Conservation (phyloP, 1,139 yeast genomes). For the Sugiyamaella novakii region DNA sequence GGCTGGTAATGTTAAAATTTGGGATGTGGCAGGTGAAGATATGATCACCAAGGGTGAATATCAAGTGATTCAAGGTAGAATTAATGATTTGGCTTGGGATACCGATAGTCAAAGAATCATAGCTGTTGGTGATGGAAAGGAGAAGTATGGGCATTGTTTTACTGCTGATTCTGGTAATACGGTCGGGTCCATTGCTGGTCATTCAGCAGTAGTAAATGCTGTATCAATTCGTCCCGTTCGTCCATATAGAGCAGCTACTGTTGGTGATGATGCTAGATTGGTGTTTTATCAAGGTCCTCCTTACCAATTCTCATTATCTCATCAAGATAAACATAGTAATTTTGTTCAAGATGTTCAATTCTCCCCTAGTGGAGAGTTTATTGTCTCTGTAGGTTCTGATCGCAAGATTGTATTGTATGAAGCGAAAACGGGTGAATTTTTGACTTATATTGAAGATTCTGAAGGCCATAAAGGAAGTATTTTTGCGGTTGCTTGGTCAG, state of each 20-base stretch:
- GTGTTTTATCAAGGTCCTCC: slow-evolving; percentile 94
- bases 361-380: slow-evolving; percentile 67
- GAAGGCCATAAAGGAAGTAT: slow-evolving; percentile 74
- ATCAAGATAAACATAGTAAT: slow-evolving; percentile 73
- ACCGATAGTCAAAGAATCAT: slow-evolving; percentile 81
- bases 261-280: slow-evolving; percentile 80
- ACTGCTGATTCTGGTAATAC: slow-evolving; percentile 94
- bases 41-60: slow-evolving; percentile 76
- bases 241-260: slow-evolving; percentile 94
- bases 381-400: slow-evolving; percentile 88
- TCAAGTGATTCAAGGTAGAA: slow-evolving; percentile 77
- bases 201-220: slow-evolving; percentile 79
- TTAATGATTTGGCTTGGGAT: slow-evolving; percentile 90
- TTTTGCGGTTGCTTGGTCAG: slow-evolving; percentile 72
- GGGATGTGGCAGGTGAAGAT: slow-evolving; percentile 73
- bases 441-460: slow-evolving; percentile 49
- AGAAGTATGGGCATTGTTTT: slow-evolving; percentile 88
- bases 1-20: slow-evolving; percentile 79
- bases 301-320: slow-evolving; percentile 75
- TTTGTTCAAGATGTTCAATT: slow-evolving; percentile 80
- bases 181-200: slow-evolving; percentile 94
- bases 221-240: slow-evolving; percentile 85
- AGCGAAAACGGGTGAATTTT: slow-evolving; percentile 81
- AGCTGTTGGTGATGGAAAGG: slow-evolving; percentile 95
- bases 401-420: slow-evolving; percentile 76